These are phyloP conservation scores for Straminergon stramineum DNA, from an alignment of 225 moss, liverwort and hornwort species.

Conservation along the genomic window DNA sequence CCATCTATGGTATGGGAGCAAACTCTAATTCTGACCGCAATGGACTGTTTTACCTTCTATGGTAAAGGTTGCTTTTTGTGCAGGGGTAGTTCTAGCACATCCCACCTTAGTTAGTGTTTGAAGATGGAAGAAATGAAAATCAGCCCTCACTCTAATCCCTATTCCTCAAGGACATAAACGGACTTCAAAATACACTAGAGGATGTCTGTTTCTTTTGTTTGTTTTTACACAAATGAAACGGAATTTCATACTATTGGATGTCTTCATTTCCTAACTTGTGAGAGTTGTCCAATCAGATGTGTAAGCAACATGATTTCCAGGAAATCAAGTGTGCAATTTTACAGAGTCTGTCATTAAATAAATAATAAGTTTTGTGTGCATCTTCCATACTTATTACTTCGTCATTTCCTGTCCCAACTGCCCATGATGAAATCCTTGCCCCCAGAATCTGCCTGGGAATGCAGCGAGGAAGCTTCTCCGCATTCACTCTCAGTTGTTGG, in stretches of 20 bases:
- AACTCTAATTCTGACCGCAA: no score
- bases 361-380: background rate
- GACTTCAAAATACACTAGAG: background rate
- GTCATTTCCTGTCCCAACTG: background rate
- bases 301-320: background rate
- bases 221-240: no score
- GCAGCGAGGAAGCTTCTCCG: background rate
- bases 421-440: background rate
- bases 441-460: background rate
- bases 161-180: background rate
- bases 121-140: background rate
- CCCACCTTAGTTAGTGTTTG: background rate
- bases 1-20: no score
- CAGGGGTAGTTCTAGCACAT: fast-evolving
- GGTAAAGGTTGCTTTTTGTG: background rate
- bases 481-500: slow-evolving; percentile 3
- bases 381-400: background rate
- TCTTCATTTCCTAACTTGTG: background rate
- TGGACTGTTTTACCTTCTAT: no score
- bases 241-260: background rate
- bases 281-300: background rate
- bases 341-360: background rate
- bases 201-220: no score
- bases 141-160: background rate
- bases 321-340: background rate